A percentile compares a stretch with the other conserved stretches of the same genome.
Evolutionary conservation across 2,329 filamentous ascomycete genomes (phyloP).

Genomic region (Cytospora schulzeri): DNA sequence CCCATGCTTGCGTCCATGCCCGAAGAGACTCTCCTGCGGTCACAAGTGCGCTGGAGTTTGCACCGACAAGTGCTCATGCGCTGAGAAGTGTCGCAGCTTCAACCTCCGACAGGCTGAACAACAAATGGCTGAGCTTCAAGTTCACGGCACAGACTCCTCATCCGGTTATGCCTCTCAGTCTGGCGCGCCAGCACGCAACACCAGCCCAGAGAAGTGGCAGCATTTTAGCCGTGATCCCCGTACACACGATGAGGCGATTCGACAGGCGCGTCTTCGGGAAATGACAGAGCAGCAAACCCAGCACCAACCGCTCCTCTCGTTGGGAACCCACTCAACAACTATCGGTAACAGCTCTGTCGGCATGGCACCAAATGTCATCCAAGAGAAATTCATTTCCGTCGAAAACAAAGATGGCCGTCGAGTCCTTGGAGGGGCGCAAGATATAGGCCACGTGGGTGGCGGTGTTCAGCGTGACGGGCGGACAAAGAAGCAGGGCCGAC

Average conservation of each 20-base stretch:
- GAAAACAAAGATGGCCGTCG: slow-evolving; percentile 7
- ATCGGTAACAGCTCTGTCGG: not conserved
- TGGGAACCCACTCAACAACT: not conserved
- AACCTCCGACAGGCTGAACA: not conserved
- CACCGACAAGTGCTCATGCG: slow-evolving; percentile 25
- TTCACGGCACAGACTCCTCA: not conserved
- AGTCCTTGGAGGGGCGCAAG: not conserved
- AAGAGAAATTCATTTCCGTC: slow-evolving; percentile 11
- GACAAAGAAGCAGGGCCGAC: not conserved
- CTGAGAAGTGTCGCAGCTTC: slow-evolving; percentile 11
- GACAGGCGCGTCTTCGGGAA: not conserved
- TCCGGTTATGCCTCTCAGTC: not conserved
- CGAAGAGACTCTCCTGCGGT: slow-evolving; percentile 29
- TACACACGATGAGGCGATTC: slow-evolving; percentile 11
- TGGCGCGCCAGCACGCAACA: not conserved
- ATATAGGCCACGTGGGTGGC: not conserved
- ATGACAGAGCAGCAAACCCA: not conserved
- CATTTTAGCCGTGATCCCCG: slow-evolving; percentile 3
- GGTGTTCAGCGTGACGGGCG: not conserved
- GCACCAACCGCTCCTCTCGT: not conserved
- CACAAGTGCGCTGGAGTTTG: slow-evolving; percentile 33
- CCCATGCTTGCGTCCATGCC: slow-evolving; percentile 30
- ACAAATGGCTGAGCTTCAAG: slow-evolving; percentile 4
- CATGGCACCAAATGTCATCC: not conserved
- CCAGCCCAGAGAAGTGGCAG: slow-evolving; percentile 5